These are phyloP conservation scores for Coniferiporia weirii DNA, from an alignment of 1,284 basidiomycete species.

Conservation along the genomic window DNA sequence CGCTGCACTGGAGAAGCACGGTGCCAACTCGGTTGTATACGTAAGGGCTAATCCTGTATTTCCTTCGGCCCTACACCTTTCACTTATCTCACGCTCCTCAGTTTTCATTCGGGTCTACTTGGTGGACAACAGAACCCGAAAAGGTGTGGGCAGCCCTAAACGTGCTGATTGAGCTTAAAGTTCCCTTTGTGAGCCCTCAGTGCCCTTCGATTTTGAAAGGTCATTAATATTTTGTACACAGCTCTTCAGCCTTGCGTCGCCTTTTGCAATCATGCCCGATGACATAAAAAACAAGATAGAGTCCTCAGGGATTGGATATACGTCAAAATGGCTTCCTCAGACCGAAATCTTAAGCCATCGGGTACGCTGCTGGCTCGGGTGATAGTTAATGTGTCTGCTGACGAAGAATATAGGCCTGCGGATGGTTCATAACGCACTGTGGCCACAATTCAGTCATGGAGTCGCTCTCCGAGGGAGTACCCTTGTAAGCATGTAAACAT, in stretches of 20 bases:
- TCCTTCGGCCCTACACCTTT: neutral
- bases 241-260: constrained; percentile 14
- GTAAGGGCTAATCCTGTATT: neutral
- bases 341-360: constrained; percentile 16
- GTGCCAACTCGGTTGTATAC: constrained; percentile 16
- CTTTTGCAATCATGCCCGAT: constrained; percentile 10
- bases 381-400: neutral
- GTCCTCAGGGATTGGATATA: constrained; percentile 12
- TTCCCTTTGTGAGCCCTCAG: constrained; percentile 16
- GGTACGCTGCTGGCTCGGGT: neutral
- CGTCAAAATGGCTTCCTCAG: constrained; percentile 18
- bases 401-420: constrained; percentile 15
- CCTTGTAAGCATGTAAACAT: constrained; percentile 12
- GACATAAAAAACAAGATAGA: constrained; percentile 9
- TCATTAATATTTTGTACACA: neutral
- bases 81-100: neutral
- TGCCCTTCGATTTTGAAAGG: neutral
- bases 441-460: constrained; percentile 20
- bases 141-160: constrained; percentile 16
- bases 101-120: constrained; percentile 19
- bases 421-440: constrained; percentile 20
- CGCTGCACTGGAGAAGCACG: constrained; percentile 8
- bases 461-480: constrained; percentile 17
- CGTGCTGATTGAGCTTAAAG: constrained; percentile 5
- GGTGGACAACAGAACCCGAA: constrained; percentile 16